Evolutionary conservation across 768 basidiomycete species (phyloP), one percentile per base, ranked within the genome.

Genomic region (Boletus rubroflammeus): DNA sequence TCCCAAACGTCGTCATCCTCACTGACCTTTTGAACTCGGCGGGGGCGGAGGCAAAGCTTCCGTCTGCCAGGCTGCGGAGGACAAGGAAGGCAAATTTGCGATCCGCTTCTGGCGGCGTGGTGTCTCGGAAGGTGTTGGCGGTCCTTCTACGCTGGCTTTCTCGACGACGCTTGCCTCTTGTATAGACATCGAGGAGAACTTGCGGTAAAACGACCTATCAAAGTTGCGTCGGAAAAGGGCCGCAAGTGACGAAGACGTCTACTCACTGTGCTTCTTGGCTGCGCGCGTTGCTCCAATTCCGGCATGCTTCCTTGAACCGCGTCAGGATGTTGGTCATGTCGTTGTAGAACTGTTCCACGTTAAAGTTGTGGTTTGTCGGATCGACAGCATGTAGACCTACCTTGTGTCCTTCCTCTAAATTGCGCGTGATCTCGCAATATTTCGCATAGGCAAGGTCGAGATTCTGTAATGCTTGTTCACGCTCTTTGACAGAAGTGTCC

Each of bases 341-440:
- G 57, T 92, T 93, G 67, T 99, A 96, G 65, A 98, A 98, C 89
- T 94, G 57, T n/a, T 19, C 36, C 38, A 7, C 0, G 50, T 35
- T 54, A 0, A 53, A 9, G 0, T 38, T 34, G 10, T 44, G 17
- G 3, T n/a, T 19, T 26, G 17, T 38, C 26, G 17, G 47, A 47
- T 44, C 35, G 15, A 41, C 23, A 32, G 11, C 6, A 39, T 3
- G 26, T 25, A 31, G 32, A 26, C 57, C 14, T 60, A 88, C 93
- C 75, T 91, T 88, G 62, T 89, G 78, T 6, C 95, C 95, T 66
- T 98, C 96, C 38, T 90, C 85, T 6, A 97, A 74, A 70, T 98
- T 94, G 47, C 81, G 80, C 2, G 76, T 78, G 14, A 97, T 88
- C 67, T 98, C 95, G 50, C 80, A 77, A 69, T 93, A 97, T 64